Evolutionary conservation across 1,139 yeast genomes (phyloP).

Genomic region (Candida tetrigidarum): DNA sequence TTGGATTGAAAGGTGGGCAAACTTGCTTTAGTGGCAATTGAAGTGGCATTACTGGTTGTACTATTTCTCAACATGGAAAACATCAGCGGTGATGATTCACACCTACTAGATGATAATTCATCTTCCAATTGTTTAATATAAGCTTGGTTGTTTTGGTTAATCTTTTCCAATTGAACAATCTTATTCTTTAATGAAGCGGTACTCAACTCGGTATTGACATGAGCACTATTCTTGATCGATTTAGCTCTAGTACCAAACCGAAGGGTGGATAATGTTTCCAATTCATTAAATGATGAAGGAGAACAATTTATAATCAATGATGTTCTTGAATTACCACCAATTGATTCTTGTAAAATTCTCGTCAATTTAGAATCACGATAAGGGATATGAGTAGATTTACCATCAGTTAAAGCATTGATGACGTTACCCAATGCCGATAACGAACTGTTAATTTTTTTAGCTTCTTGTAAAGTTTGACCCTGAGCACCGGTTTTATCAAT

Average conservation of each 20-base stretch:
- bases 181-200: conserved; percentile 55
- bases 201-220: conserved; percentile 71
- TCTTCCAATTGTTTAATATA: conserved; percentile 53
- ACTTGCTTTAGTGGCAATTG: conserved; percentile 10
- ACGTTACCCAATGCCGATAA: conserved; percentile 82
- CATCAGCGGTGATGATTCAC: conserved; percentile 10
- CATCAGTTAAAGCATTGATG: conserved; percentile 77
- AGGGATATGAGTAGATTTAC: conserved; percentile 68
- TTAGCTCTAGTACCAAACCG: conserved; percentile 85
- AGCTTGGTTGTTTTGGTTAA: conserved; percentile 46
- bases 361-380: conserved; percentile 86
- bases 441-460: conserved; percentile 81
- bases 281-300: conserved; percentile 61
- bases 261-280: conserved; percentile 77
- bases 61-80: conserved; percentile 8
- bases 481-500: conserved; percentile 82
- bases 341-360: conserved; percentile 75
- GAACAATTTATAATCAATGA: conserved; percentile 81
- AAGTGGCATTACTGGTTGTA: conserved; percentile 6
- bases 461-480: conserved; percentile 80
- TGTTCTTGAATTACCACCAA: conserved; percentile 88
- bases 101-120: conserved; percentile 31
- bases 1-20: conserved; percentile 8
- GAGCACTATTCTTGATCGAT: conserved; percentile 67
- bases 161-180: conserved; percentile 51